Evolutionary conservation across 768 basidiomycete species (phyloP), one percentile per base, ranked within the genome.

Genomic region (Termitomyces sp.): DNA sequence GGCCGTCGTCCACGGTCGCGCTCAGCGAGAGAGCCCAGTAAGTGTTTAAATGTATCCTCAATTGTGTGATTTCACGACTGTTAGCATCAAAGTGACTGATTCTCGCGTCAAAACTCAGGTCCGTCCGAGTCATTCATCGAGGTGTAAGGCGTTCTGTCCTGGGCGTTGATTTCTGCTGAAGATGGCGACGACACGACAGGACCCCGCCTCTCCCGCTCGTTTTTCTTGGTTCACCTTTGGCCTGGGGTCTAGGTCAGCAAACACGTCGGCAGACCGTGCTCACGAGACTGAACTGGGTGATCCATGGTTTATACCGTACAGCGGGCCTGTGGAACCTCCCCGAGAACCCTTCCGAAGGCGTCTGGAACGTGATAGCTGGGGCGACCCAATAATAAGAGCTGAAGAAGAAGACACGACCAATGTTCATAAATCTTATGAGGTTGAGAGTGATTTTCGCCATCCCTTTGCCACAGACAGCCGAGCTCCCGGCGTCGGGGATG

Each of bases 241-340:
- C 11, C 46, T 68, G 54, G 53, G 62, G 29, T 56, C 52, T 48
- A 60, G 66, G 48, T 59, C 64, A 40, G 43, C 60, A 17, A 65
- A 63, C 48, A 49, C 63, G 25, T 49, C 59, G 11, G 45, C 54
- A 32, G 50, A 43, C 40, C 65, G 49, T 31, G 40, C 58, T 37
- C 56, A 57, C 36, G 60, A 63, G 48, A 57, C 17, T 46, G 61
- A 59, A 48, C 53, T 58, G n/a, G 57, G 68, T 14, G 81, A 81
- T 20, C 81, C 85, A 59, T 85, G 84, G 82, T 86, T 86, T 71
- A 83, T 83, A 52, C 85, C 86, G 0, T 86, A 88, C 76, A 84
- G 83, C 63, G 85, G 85, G 0, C 85, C 86, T 1, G 81, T 83
- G 72, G 86, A 87, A 64, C 69, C 71, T n/a, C 74, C 77, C 11